These are phyloP conservation scores for Nakazawaea ambrosiae DNA, from an alignment of 805 yeast genomes.

Conservation along the genomic window DNA sequence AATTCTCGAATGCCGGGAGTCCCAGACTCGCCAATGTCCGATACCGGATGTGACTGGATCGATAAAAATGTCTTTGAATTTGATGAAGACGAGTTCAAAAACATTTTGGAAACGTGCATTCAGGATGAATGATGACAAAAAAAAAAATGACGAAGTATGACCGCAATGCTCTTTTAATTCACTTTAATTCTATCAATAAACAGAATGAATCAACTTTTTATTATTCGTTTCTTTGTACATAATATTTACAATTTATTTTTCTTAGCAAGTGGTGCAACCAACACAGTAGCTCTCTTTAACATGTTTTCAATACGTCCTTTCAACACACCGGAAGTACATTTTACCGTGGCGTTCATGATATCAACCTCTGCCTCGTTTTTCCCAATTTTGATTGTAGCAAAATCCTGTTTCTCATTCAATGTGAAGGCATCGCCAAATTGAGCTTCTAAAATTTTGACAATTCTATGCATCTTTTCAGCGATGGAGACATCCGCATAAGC, in stretches of 20 bases:
- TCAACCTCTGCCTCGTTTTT: conserved; percentile 65
- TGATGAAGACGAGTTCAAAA: conserved; percentile 20
- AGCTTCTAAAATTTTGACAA: conserved; percentile 58
- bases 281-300: conserved; percentile 64
- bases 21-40: conserved; percentile 24
- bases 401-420: conserved; percentile 28
- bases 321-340: conserved; percentile 66
- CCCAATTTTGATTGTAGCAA: conserved; percentile 67
- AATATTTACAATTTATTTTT: conserved; percentile 18
- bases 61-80: conserved; percentile 39
- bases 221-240: too few relatives aligned
- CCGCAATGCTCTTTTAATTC: too few relatives aligned
- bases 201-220: too few relatives aligned
- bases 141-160: too few relatives aligned
- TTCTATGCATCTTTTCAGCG: conserved; percentile 39
- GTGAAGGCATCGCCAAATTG: conserved; percentile 81
- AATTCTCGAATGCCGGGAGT: conserved; percentile 12
- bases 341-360: conserved; percentile 56
- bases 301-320: conserved; percentile 80
- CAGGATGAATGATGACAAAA: background rate
- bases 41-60: conserved; percentile 55
- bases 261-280: conserved; percentile 78
- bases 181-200: too few relatives aligned
- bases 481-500: conserved; percentile 25
- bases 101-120: conserved; percentile 2